phyloP scores from a whole-genome alignment of 2,329 filamentous ascomycete genomes.

The Colletotrichum zoysiae region DNA sequence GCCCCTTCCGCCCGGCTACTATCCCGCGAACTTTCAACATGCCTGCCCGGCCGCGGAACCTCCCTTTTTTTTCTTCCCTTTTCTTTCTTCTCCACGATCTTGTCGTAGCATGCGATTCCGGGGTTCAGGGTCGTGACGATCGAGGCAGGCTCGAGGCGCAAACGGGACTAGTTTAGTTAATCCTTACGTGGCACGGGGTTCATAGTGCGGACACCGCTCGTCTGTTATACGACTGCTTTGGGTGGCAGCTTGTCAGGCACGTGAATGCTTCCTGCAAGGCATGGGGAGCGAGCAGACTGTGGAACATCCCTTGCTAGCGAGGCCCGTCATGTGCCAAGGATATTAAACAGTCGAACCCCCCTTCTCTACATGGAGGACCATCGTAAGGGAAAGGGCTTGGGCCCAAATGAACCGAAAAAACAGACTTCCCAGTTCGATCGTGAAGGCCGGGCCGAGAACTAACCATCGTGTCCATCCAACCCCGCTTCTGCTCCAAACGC shows the following conservation, averaged over 20 bases:
- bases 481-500: background rate
- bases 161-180: background rate
- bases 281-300: background rate
- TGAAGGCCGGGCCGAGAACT: background rate
- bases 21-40: background rate
- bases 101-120: background rate
- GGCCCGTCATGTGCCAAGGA: background rate
- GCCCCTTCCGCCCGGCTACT: slow-evolving; percentile 1
- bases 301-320: background rate
- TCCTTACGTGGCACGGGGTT: background rate
- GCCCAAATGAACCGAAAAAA: background rate
- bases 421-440: background rate
- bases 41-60: background rate
- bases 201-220: background rate
- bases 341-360: background rate
- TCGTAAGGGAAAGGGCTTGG: background rate
- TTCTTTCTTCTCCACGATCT: background rate
- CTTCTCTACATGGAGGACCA: background rate
- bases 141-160: background rate
- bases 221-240: background rate
- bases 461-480: background rate
- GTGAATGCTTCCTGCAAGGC: background rate
- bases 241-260: background rate
- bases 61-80: background rate
- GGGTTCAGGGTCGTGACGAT: background rate